These are phyloP conservation scores for Jatropha curcas DNA, from an alignment of 345 rosid genomes.

Conservation along the genomic window DNA sequence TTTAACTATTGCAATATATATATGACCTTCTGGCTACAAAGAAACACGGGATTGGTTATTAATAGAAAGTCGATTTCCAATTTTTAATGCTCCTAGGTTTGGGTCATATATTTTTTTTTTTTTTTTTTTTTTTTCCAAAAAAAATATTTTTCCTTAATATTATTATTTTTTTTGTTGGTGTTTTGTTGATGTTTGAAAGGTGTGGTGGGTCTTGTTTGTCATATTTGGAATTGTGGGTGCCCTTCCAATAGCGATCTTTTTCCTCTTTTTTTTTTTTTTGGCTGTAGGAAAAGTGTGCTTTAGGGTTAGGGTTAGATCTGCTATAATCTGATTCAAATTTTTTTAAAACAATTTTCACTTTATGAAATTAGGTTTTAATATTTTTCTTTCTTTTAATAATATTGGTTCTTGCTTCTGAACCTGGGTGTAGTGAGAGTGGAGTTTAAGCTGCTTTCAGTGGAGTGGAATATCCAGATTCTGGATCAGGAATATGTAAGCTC, in stretches of 20 bases:
- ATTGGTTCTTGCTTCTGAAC: neutral
- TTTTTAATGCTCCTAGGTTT: too few relatives aligned
- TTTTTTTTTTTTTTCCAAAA: too few relatives aligned
- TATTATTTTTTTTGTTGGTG: neutral
- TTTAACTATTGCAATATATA: too few relatives aligned
- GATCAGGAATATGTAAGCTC: slow-evolving; percentile 25
- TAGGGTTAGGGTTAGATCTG: slow-evolving; percentile 25
- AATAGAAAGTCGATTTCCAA: too few relatives aligned
- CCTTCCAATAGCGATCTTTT: neutral
- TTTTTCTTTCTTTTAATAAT: neutral
- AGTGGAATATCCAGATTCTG: slow-evolving; percentile 15
- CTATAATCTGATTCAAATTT: neutral
- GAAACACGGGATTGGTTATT: too few relatives aligned
- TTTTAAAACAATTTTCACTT: neutral
- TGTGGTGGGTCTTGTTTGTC: slow-evolving; percentile 12
- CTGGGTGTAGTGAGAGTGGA: slow-evolving; percentile 9
- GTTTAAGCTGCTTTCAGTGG: slow-evolving; percentile 22
- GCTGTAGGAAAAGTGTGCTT: neutral
- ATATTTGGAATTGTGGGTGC: slow-evolving; percentile 1
- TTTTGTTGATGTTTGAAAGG: slow-evolving; percentile 4
- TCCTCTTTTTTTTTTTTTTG: neutral
- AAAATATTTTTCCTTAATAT: neutral
- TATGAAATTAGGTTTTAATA: neutral
- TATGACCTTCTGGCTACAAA: too few relatives aligned
- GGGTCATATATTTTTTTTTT: too few relatives aligned